Conservation (phyloP, 129 eudicot genomes). For the Tagetes patula region DNA sequence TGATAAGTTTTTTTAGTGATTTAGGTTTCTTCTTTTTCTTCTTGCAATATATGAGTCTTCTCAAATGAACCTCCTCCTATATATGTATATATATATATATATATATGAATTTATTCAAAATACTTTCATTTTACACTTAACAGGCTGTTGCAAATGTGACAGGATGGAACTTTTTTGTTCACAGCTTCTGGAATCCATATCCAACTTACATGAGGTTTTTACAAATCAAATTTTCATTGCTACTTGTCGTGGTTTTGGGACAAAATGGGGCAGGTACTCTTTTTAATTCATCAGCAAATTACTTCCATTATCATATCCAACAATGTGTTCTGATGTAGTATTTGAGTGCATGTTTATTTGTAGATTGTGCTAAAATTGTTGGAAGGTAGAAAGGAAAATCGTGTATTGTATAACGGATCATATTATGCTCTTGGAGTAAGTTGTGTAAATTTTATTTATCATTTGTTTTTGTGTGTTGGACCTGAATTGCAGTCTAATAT, state of each 20-base stretch:
- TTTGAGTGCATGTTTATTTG: slow-evolving; percentile 1
- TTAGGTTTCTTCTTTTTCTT: no score
- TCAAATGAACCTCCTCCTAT: no score
- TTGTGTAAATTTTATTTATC: neutral
- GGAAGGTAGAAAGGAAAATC: slow-evolving; percentile 90
- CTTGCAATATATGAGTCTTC: no score
- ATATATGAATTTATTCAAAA: no score
- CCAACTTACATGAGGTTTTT: slow-evolving; percentile 84
- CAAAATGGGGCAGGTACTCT: slow-evolving; percentile 83
- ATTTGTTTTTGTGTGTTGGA: no score
- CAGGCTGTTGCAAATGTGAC: slow-evolving; percentile 91
- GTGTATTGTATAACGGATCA: slow-evolving; percentile 88
- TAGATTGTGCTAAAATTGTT: slow-evolving; percentile 78
- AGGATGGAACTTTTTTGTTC: slow-evolving; percentile 74
- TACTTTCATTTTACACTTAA: no score
- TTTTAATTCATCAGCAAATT: neutral
- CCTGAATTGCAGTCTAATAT: no score
- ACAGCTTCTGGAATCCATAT: slow-evolving; percentile 64
- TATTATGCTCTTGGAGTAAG: slow-evolving; percentile 92
- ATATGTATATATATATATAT: no score
- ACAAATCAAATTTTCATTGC: slow-evolving; percentile 75
- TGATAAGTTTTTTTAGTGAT: no score
- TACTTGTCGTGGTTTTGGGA: slow-evolving; percentile 83
- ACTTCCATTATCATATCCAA: neutral
- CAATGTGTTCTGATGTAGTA: slow-evolving; percentile 21